A percentile compares a stretch with the other conserved stretches of the same genome.
phyloP scores from a whole-genome alignment of 352 stramenopile genomes.

The Phytophthora palmivora region DNA sequence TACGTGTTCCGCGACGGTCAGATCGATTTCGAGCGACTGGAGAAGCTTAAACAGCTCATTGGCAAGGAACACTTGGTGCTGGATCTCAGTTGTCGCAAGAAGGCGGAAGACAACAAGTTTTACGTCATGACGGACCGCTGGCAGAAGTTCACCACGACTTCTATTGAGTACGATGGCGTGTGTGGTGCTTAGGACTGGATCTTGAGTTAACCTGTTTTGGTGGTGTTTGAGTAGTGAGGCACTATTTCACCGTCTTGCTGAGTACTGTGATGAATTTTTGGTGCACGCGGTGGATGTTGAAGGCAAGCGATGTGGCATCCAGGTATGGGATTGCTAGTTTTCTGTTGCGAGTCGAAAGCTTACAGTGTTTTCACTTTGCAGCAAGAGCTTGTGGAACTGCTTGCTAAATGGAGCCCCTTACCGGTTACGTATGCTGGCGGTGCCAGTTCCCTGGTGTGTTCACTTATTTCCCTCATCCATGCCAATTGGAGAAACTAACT shows the following conservation, averaged over 20 bases:
- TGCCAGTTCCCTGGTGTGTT: conserved; percentile 85
- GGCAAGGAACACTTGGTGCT: conserved; percentile 92
- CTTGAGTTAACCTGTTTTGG: conserved; percentile 5
- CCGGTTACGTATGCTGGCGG: conserved; percentile 98
- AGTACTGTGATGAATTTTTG: conserved; percentile 97
- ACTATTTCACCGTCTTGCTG: conserved; percentile 89
- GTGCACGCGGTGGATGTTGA: conserved; percentile 99
- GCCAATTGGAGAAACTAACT: background rate
- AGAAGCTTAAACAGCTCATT: conserved; percentile 70
- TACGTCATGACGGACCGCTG: conserved; percentile 97
- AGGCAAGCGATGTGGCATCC: conserved; percentile 95
- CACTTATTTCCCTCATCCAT: background rate
- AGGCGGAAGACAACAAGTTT: conserved; percentile 86
- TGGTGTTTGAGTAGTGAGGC: conserved; percentile 52
- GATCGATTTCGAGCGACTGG: conserved; percentile 87
- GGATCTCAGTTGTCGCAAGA: conserved; percentile 96
- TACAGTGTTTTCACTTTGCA: conserved; percentile 32
- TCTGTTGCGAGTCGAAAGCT: background rate
- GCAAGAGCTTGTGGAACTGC: conserved; percentile 95
- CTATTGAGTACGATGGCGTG: conserved; percentile 71
- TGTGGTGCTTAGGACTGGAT: background rate
- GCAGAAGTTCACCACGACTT: conserved; percentile 96
- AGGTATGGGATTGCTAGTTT: conserved; percentile 49
- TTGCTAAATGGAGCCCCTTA: conserved; percentile 93
- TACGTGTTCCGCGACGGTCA: conserved; percentile 95